Conservation (phyloP, 179 eudicot species). For the Beta lomatogona region DNA sequence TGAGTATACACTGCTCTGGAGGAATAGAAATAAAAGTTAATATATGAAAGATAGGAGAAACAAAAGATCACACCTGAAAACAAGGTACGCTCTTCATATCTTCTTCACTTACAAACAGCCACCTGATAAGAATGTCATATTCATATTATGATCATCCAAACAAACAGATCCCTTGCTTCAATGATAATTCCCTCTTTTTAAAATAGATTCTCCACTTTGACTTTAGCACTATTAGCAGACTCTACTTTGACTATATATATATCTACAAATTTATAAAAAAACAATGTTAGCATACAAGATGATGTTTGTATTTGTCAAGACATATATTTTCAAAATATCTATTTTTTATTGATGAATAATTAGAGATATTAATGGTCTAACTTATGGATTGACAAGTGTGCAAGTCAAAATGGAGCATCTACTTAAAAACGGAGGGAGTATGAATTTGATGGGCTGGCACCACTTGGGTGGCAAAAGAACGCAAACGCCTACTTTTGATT, state of each 20-base stretch:
- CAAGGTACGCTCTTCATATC: slow-evolving; percentile 82
- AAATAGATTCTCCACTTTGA: too few species aligned
- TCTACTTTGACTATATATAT: too few species aligned
- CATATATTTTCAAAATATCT: too few species aligned
- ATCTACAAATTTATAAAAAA: too few species aligned
- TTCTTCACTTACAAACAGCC: slow-evolving; percentile 93
- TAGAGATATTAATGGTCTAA: too few species aligned
- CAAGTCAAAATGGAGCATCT: too few species aligned
- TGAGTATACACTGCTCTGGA: slow-evolving; percentile 11
- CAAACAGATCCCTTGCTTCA: not conserved
- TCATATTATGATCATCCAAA: slow-evolving; percentile 21
- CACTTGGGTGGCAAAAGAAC: not conserved
- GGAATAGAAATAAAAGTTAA: not conserved
- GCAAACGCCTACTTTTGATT: slow-evolving; percentile 66
- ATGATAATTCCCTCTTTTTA: not conserved
- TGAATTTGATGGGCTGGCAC: not conserved
- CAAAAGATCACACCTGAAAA: slow-evolving; percentile 56
- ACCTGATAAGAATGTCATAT: slow-evolving; percentile 39
- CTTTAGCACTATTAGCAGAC: too few species aligned
- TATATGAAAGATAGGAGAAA: not conserved
- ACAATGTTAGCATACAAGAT: too few species aligned
- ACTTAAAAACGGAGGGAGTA: too few species aligned
- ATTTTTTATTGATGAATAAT: too few species aligned
- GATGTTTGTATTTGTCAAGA: too few species aligned
- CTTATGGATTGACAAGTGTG: too few species aligned